A percentile compares a stretch with the other conserved stretches of the same genome.
Conservation (phyloP, 1,139 yeast species). For the Saccharomycopsis hybrid region DNA sequence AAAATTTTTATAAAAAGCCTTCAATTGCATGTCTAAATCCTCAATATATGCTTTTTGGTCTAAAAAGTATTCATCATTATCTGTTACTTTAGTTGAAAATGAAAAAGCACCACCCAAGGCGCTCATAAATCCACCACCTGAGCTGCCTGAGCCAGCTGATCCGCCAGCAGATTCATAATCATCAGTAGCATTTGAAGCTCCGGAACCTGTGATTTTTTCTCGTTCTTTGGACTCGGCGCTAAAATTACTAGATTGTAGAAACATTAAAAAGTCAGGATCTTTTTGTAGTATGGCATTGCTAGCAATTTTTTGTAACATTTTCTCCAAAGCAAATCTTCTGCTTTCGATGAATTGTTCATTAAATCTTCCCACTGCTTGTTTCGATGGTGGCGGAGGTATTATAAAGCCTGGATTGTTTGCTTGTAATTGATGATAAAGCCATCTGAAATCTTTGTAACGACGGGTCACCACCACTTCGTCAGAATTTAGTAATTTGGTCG, state of each 20-base stretch:
- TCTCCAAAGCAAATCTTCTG: conserved; percentile 79
- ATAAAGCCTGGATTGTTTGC: conserved; percentile 84
- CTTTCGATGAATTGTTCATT: conserved; percentile 84
- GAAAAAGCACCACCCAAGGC: conserved; percentile 51
- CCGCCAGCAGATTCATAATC: conserved; percentile 17
- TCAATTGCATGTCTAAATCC: conserved; percentile 65
- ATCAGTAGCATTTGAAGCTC: conserved; percentile 42
- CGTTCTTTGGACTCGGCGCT: conserved; percentile 56
- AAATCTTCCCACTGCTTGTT: conserved; percentile 85
- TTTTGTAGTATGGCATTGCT: conserved; percentile 48
- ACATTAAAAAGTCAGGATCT: conserved; percentile 73
- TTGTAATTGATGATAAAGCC: conserved; percentile 88
- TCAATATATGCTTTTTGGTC: conserved; percentile 68
- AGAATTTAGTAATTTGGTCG: conserved; percentile 26
- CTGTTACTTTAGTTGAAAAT: conserved; percentile 54
- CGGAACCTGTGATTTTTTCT: conserved; percentile 50
- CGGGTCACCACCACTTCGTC: conserved; percentile 52
- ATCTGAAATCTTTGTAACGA: conserved; percentile 73
- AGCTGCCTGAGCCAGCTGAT: conserved; percentile 19
- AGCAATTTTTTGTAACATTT: conserved; percentile 71
- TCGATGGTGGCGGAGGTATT: conserved; percentile 96
- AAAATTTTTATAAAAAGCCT: conserved; percentile 60
- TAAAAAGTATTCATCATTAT: conserved; percentile 72
- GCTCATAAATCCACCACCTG: conserved; percentile 57
- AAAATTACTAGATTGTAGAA: conserved; percentile 71